Evolutionary conservation across 768 basidiomycete genomes (phyloP).

Genomic region (Hysterangium stoloniferum): DNA sequence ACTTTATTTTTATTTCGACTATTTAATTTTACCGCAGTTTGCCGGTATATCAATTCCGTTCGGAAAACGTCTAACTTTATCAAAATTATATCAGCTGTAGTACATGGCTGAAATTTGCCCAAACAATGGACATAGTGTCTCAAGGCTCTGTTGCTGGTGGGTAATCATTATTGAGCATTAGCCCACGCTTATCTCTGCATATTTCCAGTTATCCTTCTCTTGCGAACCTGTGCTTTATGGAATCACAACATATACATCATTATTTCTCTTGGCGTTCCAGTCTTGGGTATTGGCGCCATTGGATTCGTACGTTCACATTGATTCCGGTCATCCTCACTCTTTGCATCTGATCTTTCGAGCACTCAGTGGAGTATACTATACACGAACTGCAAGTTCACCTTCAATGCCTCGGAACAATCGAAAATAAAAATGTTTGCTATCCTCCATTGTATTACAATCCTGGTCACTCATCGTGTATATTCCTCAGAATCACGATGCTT

Average conservation of each 20-base stretch:
- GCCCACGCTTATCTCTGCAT: neutral
- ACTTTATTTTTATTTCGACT: neutral
- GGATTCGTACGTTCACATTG: neutral
- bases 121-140: neutral
- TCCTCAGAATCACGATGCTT: too few species aligned
- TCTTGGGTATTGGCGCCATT: neutral
- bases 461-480: too few species aligned
- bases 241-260: neutral
- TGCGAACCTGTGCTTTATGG: neutral
- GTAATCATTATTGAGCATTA: neutral
- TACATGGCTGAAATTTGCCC: neutral
- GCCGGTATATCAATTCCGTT: too few species aligned
- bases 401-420: too few species aligned
- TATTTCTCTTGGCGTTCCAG: neutral
- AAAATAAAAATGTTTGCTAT: too few species aligned
- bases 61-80: too few species aligned
- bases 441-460: too few species aligned
- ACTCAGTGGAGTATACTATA: too few species aligned
- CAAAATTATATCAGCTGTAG: slow-evolving; percentile 2
- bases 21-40: too few species aligned
- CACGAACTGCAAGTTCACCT: too few species aligned
- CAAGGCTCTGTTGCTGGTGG: neutral
- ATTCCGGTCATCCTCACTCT: too few species aligned
- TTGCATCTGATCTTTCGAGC: too few species aligned
- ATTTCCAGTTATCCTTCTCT: neutral